Conservation (phyloP, 1,284 basidiomycete species). For the Ceratobasidium sp. region DNA sequence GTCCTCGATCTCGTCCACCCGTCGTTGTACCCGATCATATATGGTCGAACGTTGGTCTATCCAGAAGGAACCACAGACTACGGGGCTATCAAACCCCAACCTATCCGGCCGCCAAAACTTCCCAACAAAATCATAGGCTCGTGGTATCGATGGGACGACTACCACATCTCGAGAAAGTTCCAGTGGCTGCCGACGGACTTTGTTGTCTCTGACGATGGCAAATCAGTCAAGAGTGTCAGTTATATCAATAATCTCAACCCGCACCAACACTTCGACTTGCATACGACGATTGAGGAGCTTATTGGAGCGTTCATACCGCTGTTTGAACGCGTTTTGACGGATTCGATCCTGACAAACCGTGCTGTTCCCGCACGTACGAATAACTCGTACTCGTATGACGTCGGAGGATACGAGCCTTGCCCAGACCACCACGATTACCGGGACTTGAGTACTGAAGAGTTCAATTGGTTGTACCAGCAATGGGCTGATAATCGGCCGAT, state of each 20-base stretch:
- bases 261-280: constrained; percentile 46
- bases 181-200: constrained; percentile 61
- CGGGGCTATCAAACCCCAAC: no score
- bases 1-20: no score
- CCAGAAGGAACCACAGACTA: no score
- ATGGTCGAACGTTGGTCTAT: constrained; percentile 59
- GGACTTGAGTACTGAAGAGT: constrained; percentile 37
- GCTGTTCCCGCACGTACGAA: not conserved
- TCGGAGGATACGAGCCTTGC: not conserved
- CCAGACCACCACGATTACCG: constrained; percentile 52
- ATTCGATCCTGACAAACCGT: constrained; percentile 44
- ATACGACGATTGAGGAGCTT: constrained; percentile 50
- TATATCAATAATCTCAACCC: constrained; percentile 59
- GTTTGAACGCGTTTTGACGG: constrained; percentile 54
- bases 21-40: constrained; percentile 63
- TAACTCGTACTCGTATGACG: constrained; percentile 9
- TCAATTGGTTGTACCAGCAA: constrained; percentile 37
- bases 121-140: constrained; percentile 58
- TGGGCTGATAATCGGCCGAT: constrained; percentile 36
- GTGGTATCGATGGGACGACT: no score
- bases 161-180: constrained; percentile 50
- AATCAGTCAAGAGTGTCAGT: constrained; percentile 45
- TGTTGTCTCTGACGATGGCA: constrained; percentile 50
- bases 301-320: constrained; percentile 53
- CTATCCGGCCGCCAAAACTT: constrained; percentile 48